Evolutionary conservation across 179 eudicot species (phyloP), one percentile per base, ranked within the genome.

Genomic region (Beta macrorhiza): DNA sequence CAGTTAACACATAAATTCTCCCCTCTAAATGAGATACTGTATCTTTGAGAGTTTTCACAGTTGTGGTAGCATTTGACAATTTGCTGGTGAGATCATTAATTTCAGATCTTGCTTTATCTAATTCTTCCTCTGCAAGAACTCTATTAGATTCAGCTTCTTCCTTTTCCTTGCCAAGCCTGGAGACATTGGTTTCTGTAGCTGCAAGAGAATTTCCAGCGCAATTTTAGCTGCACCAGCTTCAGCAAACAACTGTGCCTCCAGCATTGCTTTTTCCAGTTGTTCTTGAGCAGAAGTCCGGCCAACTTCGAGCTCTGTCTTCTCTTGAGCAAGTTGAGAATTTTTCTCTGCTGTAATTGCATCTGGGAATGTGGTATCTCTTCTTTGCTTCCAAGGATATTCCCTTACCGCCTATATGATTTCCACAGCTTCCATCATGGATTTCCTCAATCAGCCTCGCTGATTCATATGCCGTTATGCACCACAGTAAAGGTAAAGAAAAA

Each of bases 31-130:
- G 86, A 83, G 86, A n/a, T 37, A 90, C 83, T 56, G 90, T 88
- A 74, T 91, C 92, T 88, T 94, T 93, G 74, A 94, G 95, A 76
- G 87, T 83, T 82, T 84, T 88, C 72, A 92, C 87, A 77, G 88
- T 90, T 76, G 84, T 72, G 64, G 88, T 87, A 68, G 93, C 91
- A 69, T 90, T 93, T 49, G 85, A 82, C 63, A 92, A 88, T 85
- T 87, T 88, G 67, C 80, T 78, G 59, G 87, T 84, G 84, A 89
- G 87, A 78, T 58, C 79, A 81, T 82, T 76, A 63, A 88, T 83
- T 77, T 91, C 96, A 62, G 83, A 90, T 81, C 87, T 90, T 78
- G 92, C 84, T 82, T 90, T 88, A 82, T 87, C 82, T 59, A 93
- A 85, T 85, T 93, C 93, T 67, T 76, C 86, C 85, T 93, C 94